Evolutionary conservation across 768 basidiomycete species (phyloP).

Genomic region (Clitopilus passeckerianus): DNA sequence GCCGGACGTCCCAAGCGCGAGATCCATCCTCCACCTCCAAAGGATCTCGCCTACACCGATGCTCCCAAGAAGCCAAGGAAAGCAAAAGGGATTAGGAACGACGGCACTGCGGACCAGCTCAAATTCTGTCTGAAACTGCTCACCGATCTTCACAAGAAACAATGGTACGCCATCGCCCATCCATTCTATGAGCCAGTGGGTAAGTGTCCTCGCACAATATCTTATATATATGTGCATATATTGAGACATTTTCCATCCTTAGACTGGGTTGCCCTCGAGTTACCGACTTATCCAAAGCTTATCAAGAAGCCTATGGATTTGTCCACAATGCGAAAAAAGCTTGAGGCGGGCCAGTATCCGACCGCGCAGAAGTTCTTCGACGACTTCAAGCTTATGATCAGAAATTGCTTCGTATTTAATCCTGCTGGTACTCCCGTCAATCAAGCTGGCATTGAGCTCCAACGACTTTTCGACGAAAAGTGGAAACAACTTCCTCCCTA

Average conservation of each 20-base stretch:
- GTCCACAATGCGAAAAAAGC: constrained; percentile 79
- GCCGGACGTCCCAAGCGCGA: constrained; percentile 91
- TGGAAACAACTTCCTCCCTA: constrained; percentile 74
- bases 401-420: constrained; percentile 92
- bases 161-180: constrained; percentile 63
- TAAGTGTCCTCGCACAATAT: constrained; percentile 31
- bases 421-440: constrained; percentile 85
- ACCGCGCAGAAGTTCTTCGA: constrained; percentile 79
- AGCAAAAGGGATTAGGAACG: constrained; percentile 54
- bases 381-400: constrained; percentile 93
- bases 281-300: constrained; percentile 83
- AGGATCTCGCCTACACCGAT: constrained; percentile 84
- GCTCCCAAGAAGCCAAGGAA: constrained; percentile 65
- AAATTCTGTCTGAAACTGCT: constrained; percentile 77
- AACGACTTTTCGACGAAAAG: constrained; percentile 87
- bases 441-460: constrained; percentile 79
- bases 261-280: constrained; percentile 76
- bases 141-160: constrained; percentile 73
- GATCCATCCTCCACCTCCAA: constrained; percentile 92
- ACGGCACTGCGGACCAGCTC: constrained; percentile 77
- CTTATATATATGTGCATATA: constrained; percentile 2
- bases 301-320: constrained; percentile 97
- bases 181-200: constrained; percentile 96
- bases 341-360: constrained; percentile 72
- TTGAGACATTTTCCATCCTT: constrained; percentile 2